Base-by-base conservation (phyloP, 2,329 filamentous ascomycete genomes). In the Ophiostoma triangulosporum region DNA sequence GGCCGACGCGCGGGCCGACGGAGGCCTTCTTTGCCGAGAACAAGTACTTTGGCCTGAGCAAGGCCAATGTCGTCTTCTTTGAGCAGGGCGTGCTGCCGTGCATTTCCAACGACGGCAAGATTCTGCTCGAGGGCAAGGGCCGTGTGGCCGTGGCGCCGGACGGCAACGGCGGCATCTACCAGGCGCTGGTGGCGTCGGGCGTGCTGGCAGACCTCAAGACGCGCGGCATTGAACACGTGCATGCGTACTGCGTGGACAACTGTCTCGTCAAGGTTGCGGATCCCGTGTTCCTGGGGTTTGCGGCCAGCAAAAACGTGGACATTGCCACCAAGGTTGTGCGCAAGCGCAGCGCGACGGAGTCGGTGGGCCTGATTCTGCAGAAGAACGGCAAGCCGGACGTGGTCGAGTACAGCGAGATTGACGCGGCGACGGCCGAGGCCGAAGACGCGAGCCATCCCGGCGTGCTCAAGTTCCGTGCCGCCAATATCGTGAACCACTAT, bases 401-500 rank as follows among this genome's bases (percentile, higher is more conserved):
- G 3, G 91, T 98, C 52, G 93, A 98, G 73, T 98, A 98, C 76
- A 95, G 89, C 6, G 93, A 98, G 73, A 97, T 98, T 62, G 86
- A 94, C 73, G 71, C 80, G 60, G 84, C 81, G 58, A 93, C 88
- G n/a, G 86, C 91, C 55, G 88, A 94, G 70, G 91, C 90, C 60
- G 80, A 84, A 65, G 93, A 98, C 65, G 70, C 84, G 53, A 86
- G 86, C 69, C 83, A 95, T 64, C 74, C 80, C 3, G 83, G 80
- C 55, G 75, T 96, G 52, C 83, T 98, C 66, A 94, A 91, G 71
- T 97, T 95, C 82, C 86, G 93, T 58, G 91, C 93, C 55, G 93
- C 91, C 64, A 98, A 98, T 75, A 98, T 98, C 62, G 93, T 98
- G 72, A 98, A 98, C 77, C 93, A 98, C 77, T 98, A 97, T 80